Evolutionary conservation across 495 filamentous ascomycete species (phyloP).

Genomic region (Aspergillus taichungensis): DNA sequence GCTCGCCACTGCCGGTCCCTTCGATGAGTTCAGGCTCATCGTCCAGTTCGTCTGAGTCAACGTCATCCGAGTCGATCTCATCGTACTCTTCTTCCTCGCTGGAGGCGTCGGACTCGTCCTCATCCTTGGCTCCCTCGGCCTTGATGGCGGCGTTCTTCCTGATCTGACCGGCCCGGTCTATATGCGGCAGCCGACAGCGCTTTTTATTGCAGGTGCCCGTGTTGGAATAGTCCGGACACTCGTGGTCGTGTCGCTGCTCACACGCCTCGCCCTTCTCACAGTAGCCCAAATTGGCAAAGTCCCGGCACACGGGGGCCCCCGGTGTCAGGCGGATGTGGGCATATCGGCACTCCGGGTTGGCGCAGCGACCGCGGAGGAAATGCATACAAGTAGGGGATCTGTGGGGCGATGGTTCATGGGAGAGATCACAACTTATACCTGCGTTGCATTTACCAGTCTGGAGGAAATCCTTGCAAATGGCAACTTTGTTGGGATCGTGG

Average conservation of each 20-base stretch:
- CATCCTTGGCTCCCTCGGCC: slow-evolving; percentile 27
- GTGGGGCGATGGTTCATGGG: slow-evolving; percentile 80
- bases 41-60: slow-evolving; percentile 80
- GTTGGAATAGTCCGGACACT: slow-evolving; percentile 95
- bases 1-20: slow-evolving; percentile 40
- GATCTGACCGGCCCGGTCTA: slow-evolving; percentile 72
- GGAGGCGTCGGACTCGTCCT: slow-evolving; percentile 66
- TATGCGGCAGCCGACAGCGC: slow-evolving; percentile 77
- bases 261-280: slow-evolving; percentile 78
- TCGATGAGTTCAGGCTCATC: slow-evolving; percentile 50
- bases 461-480: slow-evolving; percentile 83
- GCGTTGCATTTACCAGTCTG: slow-evolving; percentile 68
- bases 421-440: slow-evolving; percentile 83
- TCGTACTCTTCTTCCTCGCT: slow-evolving; percentile 76
- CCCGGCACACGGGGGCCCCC: slow-evolving; percentile 70
- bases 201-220: slow-evolving; percentile 73
- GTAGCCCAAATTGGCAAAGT: slow-evolving; percentile 82
- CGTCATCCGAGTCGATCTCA: slow-evolving; percentile 71
- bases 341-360: slow-evolving; percentile 82
- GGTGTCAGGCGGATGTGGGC: slow-evolving; percentile 77
- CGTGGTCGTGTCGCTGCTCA: slow-evolving; percentile 72
- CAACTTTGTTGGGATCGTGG: slow-evolving; percentile 82
- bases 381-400: slow-evolving; percentile 82
- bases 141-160: slow-evolving; percentile 47
- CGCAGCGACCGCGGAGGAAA: slow-evolving; percentile 85